Evolutionary conservation across 768 basidiomycete species (phyloP).

Genomic region (Leccinum boreale): DNA sequence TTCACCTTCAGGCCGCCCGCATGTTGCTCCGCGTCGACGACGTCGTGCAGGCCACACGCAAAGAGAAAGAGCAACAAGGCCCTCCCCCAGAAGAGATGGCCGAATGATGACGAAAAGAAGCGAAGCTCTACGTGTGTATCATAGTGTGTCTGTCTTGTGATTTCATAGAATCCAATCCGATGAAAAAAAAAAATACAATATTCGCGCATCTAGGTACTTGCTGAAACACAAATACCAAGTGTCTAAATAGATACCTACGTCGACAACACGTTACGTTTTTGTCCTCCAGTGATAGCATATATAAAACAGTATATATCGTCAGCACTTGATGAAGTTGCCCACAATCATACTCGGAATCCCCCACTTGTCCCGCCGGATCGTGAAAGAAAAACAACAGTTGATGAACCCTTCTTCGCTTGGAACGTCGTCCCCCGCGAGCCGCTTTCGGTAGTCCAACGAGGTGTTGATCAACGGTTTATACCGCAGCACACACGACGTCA

Average conservation of each 20-base stretch:
- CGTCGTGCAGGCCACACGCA: too few relatives aligned
- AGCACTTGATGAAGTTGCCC: constrained; percentile 82
- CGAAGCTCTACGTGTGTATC: neutral
- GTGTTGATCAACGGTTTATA: constrained; percentile 65
- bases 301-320: constrained; percentile 2
- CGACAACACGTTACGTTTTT: too few relatives aligned
- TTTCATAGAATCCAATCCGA: neutral
- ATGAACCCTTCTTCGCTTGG: constrained; percentile 70
- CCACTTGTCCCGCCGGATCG: constrained; percentile 79
- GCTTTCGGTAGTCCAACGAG: constrained; percentile 26
- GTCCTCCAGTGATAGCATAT: too few relatives aligned
- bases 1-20: neutral
- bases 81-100: neutral
- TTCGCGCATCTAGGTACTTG: neutral
- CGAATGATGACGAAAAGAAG: neutral
- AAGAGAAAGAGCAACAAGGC: neutral
- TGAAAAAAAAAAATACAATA: neutral
- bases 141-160: too few relatives aligned
- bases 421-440: constrained; percentile 22
- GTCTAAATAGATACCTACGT: too few relatives aligned
- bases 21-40: neutral
- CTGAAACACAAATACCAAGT: too few relatives aligned
- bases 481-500: constrained; percentile 86
- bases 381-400: constrained; percentile 90
- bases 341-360: constrained; percentile 90